Evolutionary conservation across 768 basidiomycete genomes (phyloP), one percentile per base, ranked within the genome.

Genomic region (Phylloporus scabripes): DNA sequence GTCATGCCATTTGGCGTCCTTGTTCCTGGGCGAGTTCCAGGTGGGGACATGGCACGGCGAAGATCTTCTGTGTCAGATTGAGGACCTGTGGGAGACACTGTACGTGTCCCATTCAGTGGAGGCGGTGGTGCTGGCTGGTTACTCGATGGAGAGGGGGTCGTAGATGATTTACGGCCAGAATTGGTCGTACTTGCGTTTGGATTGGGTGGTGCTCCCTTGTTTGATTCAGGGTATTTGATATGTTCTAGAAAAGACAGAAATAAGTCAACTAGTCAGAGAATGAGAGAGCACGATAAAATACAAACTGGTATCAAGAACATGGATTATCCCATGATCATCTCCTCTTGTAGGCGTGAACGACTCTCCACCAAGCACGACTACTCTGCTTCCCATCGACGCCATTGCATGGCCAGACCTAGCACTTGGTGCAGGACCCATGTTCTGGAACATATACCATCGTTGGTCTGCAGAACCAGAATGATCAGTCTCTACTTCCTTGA

Each of bases 401-500:
- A 99, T 95, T n/a, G 95, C 90, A 69, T 99, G 96, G 2, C 96
- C 96, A 8, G 92, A 94, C 43, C 96, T 80, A 3, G 92, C 90
- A 34, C 77, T 84, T 1, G 96, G 96, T 14, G 91, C 81, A 15
- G 95, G 95, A 0, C 96, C 96, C 96, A 99, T 99, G 63, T 97
- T 96, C 69, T 97, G 93, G 74, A 99, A 99, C 92, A 94, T 98
- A 71, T 94, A 99, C 96, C 96, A 99, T 58, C 96, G 79, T 62
- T 92, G 90, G 68, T 93, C 95, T 97, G 64, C 26, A 40, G 38
- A 44, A 4, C 15, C 41, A 46, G 12, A 2, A 50, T 24, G 6
- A 47, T 66, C 47, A 65, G 52, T 40, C 14, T 32, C 29, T 15
- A 9, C 21, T 41, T 52, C 36, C 24, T 45, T 56, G 43, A 29